phyloP scores from a whole-genome alignment of 2,329 filamentous ascomycete genomes.

The Whalleya microplaca region DNA sequence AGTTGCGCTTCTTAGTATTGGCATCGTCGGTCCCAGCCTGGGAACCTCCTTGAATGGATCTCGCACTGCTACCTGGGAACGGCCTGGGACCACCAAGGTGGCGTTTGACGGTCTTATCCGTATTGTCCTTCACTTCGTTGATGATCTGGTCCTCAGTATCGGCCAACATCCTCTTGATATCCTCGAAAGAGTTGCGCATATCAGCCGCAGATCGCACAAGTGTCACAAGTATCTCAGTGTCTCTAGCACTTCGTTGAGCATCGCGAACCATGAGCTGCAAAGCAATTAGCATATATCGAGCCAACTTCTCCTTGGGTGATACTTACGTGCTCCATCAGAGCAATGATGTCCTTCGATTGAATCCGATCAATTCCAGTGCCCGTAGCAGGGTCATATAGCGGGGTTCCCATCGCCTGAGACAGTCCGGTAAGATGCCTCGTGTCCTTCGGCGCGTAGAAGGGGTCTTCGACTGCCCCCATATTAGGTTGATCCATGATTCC shows the following conservation, averaged over 20 bases:
- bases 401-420: constrained; percentile 88
- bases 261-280: constrained; percentile 86
- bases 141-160: constrained; percentile 91
- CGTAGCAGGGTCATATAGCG: constrained; percentile 87
- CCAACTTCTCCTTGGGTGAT: not conserved
- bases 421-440: constrained; percentile 79
- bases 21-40: constrained; percentile 61
- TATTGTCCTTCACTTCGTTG: constrained; percentile 82
- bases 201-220: constrained; percentile 92
- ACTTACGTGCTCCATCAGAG: constrained; percentile 91
- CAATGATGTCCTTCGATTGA: constrained; percentile 94
- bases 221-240: constrained; percentile 94
- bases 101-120: constrained; percentile 81
- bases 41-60: constrained; percentile 61
- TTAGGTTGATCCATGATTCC: constrained; percentile 57
- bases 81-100: constrained; percentile 85
- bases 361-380: constrained; percentile 89
- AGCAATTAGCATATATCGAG: constrained; percentile 31
- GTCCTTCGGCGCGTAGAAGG: constrained; percentile 66
- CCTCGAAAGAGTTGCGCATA: constrained; percentile 95
- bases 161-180: constrained; percentile 89
- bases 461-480: constrained; percentile 62
- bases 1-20: constrained; percentile 81
- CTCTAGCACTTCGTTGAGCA: constrained; percentile 91
- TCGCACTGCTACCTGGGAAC: constrained; percentile 68